Evolutionary conservation across 139 green algal genomes (phyloP), one percentile per base, ranked within the genome.

Genomic region (Pleodorina starrii): DNA sequence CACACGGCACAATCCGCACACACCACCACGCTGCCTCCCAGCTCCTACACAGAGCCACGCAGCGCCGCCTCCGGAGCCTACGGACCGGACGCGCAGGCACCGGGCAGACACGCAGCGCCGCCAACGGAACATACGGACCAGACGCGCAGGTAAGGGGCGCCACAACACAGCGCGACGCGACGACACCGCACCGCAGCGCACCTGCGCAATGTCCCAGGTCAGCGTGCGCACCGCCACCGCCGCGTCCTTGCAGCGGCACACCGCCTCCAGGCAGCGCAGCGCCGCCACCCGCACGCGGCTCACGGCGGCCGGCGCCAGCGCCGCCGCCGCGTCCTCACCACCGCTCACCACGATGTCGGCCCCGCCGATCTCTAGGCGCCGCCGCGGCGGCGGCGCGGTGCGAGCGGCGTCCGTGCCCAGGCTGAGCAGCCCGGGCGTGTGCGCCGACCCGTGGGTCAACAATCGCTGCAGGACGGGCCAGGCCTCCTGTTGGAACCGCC

Each of bases 401-500:
- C 48, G 48, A 7, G 19, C 27, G 1, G 46, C 68, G 29, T 83
- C 57, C 2, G 46, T 76, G 50, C 68, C 42, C 46, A 77, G 48
- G 54, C 23, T 68, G 32, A 90, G 90, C 87, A 54, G 88, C 51
- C 36, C 79, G 50, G 85, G 88, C 38, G 19, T 60, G 81, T 78
- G 90, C 50, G 42, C 94, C 74, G 42, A 91, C 68, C n/a, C 46
- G 42, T 59, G n/a, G 32, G 59, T 80, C 60, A 97, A 88, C 69
- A 97, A 75, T 19, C 84, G 89, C 51, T 87, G 46, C 73, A 98
- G 81, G 79, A 93, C 48, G 2, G 96, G 96, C 92, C 91, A 93
- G 1, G 94, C 94, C 42, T 98, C 96, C 25, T 90, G 27, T 38
- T 80, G 68, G 36, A 97, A 93, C 46, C 96, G 90, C 46, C 90